Percentiles rank a stretch among this genome's conserved stretches.
Conservation (phyloP, 2,329 filamentous ascomycete species). For the Aspergillus japonicus region DNA sequence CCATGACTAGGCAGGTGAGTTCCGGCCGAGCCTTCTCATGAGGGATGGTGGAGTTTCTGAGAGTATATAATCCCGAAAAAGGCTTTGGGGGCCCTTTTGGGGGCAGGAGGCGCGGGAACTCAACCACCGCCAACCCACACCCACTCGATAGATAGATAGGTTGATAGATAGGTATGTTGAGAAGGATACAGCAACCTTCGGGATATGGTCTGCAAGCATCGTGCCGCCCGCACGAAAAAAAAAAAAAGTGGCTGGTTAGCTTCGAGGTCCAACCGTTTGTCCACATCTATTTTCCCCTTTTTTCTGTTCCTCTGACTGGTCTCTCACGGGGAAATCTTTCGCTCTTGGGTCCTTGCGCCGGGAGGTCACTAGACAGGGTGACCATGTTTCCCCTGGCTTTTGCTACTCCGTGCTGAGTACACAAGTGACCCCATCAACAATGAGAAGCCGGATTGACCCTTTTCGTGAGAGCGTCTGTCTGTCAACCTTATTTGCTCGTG, state of each 20-base stretch:
- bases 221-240: background rate
- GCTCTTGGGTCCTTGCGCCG: constrained; percentile 1
- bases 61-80: constrained; percentile 4
- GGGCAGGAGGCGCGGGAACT: background rate
- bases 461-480: constrained; percentile 9
- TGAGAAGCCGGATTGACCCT: background rate
- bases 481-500: constrained; percentile 12
- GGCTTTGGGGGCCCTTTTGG: background rate
- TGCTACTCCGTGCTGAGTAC: background rate
- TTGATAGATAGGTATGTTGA: background rate
- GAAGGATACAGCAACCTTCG: background rate
- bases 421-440: too few species aligned
- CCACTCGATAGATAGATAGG: background rate
- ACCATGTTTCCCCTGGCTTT: background rate
- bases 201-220: background rate
- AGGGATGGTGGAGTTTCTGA: background rate
- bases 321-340: background rate
- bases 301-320: constrained; percentile 3
- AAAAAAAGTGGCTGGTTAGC: constrained; percentile 6
- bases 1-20: constrained; percentile 12
- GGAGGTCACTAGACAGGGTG: constrained; percentile 7
- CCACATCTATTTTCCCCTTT: constrained; percentile 9
- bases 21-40: constrained; percentile 16
- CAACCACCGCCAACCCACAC: background rate
- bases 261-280: constrained; percentile 5